These are phyloP conservation scores for Hevea brasiliensis DNA, from an alignment of 345 rosid genomes.

Conservation along the genomic window DNA sequence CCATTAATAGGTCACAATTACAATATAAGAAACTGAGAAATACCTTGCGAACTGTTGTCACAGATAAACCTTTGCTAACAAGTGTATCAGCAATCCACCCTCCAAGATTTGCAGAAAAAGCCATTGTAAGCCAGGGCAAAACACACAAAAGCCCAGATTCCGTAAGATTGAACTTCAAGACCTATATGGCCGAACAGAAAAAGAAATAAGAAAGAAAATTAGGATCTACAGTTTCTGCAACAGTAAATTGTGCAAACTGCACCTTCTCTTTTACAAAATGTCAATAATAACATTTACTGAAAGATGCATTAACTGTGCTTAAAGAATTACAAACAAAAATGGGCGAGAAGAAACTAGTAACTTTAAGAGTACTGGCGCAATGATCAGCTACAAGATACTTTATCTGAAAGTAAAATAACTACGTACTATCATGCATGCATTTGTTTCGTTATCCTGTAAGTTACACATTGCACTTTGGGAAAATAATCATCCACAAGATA, in stretches of 20 bases:
- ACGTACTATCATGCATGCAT: background rate
- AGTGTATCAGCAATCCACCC: constrained; percentile 98
- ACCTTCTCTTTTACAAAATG: background rate
- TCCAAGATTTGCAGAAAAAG: constrained; percentile 83
- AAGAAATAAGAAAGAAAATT: background rate
- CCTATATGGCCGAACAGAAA: constrained; percentile 38
- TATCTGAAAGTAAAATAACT: background rate
- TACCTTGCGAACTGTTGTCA: constrained; percentile 93
- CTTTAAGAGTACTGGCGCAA: background rate
- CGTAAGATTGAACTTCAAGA: constrained; percentile 80
- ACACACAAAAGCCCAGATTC: constrained; percentile 84
- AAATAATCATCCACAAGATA: background rate
- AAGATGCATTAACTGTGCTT: constrained; percentile 2
- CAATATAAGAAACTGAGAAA: background rate
- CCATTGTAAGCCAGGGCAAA: constrained; percentile 97
- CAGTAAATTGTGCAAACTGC: background rate
- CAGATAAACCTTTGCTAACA: constrained; percentile 74
- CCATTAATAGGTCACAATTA: background rate
- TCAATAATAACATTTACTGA: constrained; percentile 8
- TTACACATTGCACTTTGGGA: background rate
- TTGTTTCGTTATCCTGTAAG: background rate
- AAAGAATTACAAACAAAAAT: background rate
- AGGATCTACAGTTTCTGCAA: background rate
- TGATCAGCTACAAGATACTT: background rate
- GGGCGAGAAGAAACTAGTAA: background rate